These are phyloP conservation scores for Globisporangium nodosum DNA, from an alignment of 352 stramenopile species.

Conservation along the genomic window DNA sequence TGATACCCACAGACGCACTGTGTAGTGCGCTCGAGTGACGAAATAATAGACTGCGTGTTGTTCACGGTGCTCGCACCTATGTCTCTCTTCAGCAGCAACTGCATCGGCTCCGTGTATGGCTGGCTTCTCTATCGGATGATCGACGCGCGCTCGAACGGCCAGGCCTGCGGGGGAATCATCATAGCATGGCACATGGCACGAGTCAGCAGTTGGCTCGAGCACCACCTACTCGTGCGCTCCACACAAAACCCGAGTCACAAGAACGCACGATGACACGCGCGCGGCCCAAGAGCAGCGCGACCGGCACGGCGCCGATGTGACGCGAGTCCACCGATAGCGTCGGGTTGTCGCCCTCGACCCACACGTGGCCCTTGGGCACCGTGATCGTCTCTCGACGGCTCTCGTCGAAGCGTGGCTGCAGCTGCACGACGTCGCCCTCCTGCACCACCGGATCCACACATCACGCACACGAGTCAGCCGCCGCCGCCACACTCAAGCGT, in stretches of 20 bases:
- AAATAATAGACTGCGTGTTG: constrained; percentile 4
- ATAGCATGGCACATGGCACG: too few species aligned
- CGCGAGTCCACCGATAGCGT: constrained; percentile 92
- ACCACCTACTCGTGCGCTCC: too few species aligned
- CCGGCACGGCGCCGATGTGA: constrained; percentile 91
- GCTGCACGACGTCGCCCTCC: constrained; percentile 76
- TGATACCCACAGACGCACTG: too few species aligned
- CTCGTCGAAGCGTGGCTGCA: constrained; percentile 68
- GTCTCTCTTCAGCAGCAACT: too few species aligned
- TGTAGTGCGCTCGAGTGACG: neutral
- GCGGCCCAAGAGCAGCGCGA: constrained; percentile 80
- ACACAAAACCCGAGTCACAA: constrained; percentile 3
- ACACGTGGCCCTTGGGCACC: constrained; percentile 92
- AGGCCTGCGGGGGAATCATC: constrained; percentile 5
- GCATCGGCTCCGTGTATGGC: too few species aligned
- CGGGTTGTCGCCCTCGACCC: constrained; percentile 96
- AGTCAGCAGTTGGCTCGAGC: too few species aligned
- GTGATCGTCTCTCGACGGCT: constrained; percentile 46
- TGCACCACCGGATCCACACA: constrained; percentile 13
- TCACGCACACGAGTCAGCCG: neutral
- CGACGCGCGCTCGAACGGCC: constrained; percentile 12
- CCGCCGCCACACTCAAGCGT: neutral
- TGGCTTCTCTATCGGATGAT: constrained; percentile 20
- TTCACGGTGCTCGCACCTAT: neutral
- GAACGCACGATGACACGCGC: constrained; percentile 58